These are phyloP conservation scores for Scheffersomyces segobiensis DNA, from an alignment of 1,139 yeast genomes.

Conservation along the genomic window DNA sequence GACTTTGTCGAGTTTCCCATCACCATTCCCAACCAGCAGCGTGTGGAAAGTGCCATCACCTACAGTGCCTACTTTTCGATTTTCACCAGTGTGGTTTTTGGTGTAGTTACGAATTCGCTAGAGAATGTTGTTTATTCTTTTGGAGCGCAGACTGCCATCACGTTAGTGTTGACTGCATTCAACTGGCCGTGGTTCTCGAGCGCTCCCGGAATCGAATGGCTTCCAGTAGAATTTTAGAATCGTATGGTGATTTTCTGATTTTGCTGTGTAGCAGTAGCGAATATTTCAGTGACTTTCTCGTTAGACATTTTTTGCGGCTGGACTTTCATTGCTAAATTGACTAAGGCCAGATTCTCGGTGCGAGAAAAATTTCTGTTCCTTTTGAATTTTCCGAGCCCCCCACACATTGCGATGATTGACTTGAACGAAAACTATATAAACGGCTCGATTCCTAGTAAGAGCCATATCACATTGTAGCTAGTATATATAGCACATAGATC, in stretches of 20 bases:
- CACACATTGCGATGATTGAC: neutral
- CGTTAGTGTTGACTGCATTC: conserved; percentile 48
- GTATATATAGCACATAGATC: neutral
- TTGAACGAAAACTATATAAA: neutral
- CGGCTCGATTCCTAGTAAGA: neutral
- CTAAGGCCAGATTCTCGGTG: conserved; percentile 1
- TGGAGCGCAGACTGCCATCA: conserved; percentile 30
- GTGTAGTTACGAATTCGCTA: conserved; percentile 46
- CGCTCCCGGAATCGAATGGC: conserved; percentile 14
- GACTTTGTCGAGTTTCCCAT: conserved; percentile 53
- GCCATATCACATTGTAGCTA: neutral
- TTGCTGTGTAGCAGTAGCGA: conserved; percentile 6
- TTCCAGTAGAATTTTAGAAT: conserved; percentile 20
- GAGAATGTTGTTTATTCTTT: conserved; percentile 35
- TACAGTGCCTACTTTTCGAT: conserved; percentile 20
- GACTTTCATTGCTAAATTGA: neutral
- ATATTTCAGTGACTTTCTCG: conserved; percentile 1
- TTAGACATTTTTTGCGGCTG: neutral
- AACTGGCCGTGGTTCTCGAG: conserved; percentile 55
- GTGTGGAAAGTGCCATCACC: conserved; percentile 24
- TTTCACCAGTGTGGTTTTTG: conserved; percentile 43
- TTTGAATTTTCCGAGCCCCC: neutral
- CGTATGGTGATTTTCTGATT: conserved; percentile 44
- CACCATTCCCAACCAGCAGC: conserved; percentile 60
- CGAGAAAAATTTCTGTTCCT: neutral